Conservation (phyloP, 495 filamentous ascomycete genomes). For the Trichoderma asperelloides region DNA sequence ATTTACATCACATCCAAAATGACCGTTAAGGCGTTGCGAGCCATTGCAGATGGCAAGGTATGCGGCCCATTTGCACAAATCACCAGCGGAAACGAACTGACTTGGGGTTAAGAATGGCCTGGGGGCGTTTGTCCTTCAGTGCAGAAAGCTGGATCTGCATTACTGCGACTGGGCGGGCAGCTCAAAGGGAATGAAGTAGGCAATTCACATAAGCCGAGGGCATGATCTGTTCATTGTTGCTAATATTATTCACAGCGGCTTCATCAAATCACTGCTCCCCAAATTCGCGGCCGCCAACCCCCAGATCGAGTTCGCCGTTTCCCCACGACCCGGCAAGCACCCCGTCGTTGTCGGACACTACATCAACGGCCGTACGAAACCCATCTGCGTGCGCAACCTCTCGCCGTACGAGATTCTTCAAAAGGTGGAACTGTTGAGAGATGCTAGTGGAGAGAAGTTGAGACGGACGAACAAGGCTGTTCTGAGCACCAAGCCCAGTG, state of each 20-base stretch:
- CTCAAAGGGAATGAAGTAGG: slow-evolving; percentile 90
- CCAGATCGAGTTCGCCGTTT: slow-evolving; percentile 83
- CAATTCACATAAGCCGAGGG: neutral
- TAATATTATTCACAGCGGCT: slow-evolving; percentile 43
- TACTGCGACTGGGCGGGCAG: slow-evolving; percentile 94
- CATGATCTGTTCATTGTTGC: neutral
- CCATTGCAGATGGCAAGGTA: slow-evolving; percentile 54
- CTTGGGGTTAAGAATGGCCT: slow-evolving; percentile 68
- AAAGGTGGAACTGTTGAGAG: slow-evolving; percentile 71
- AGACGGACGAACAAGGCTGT: slow-evolving; percentile 74
- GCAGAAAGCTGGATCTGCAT: slow-evolving; percentile 88
- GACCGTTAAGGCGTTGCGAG: slow-evolving; percentile 54
- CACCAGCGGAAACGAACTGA: neutral
- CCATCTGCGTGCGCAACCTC: slow-evolving; percentile 82
- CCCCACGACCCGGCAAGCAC: slow-evolving; percentile 78
- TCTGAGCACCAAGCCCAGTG: slow-evolving; percentile 78
- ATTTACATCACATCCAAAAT: slow-evolving; percentile 36
- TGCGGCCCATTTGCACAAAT: neutral
- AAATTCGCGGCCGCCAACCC: slow-evolving; percentile 72
- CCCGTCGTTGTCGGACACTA: slow-evolving; percentile 81
- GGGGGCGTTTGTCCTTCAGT: slow-evolving; percentile 94
- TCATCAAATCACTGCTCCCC: slow-evolving; percentile 67
- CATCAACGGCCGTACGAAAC: slow-evolving; percentile 79
- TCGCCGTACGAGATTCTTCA: slow-evolving; percentile 68
- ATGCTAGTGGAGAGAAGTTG: slow-evolving; percentile 78